Evolutionary conservation across 1,284 basidiomycete genomes (phyloP), one percentile per base, ranked within the genome.

Genomic region (Cutaneotrichosporon daszewskae): DNA sequence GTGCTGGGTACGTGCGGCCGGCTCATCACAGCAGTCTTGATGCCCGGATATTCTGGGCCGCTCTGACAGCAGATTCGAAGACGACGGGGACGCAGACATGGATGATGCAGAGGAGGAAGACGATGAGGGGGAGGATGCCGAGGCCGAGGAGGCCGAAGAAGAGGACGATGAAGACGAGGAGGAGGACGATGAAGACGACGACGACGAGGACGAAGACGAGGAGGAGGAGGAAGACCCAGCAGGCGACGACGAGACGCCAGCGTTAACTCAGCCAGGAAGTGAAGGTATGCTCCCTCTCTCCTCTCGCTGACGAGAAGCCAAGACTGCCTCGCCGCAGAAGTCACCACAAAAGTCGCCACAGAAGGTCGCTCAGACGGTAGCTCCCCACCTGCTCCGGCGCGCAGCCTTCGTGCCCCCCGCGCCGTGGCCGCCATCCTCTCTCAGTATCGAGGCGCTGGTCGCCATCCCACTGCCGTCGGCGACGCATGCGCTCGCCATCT

Each of bases 371-470:
- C 58, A 13, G 45, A 39, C 36, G 20, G 38, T 32, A 19, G 18
- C 45, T 32, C 64, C 66, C 0, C 56, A 68, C 37, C 46, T 61
- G 18, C 37, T 57, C n/a, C 62, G 68, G 4, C 64, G 66, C 1
- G 41, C 49, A 1, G 43, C 64, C 16, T 59, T 68, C 43, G 41
- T 52, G 4, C 65, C 65, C 1, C 25, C 53, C 7, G n/a, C 23
- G 19, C 40, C 33, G 11, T 42, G 40, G 13, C 51, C 70, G 43
- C 75, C 77, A 4, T 62, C 79, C 22, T 79, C 85, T 0, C 86
- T 84, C 61, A 83, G 83, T 3, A 84, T 96, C n/a, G 91, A 95
- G 69, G 90, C 92, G 13, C 81, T 94, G 48, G 88, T 86, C 53
- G 90, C 90, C 13, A 82, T 94, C 38, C 88, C 91, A 1, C 87